Percentiles rank a stretch among this genome's conserved stretches.
Conservation (phyloP, 306 rosid species). For the Cyclanthera cordifolia region DNA sequence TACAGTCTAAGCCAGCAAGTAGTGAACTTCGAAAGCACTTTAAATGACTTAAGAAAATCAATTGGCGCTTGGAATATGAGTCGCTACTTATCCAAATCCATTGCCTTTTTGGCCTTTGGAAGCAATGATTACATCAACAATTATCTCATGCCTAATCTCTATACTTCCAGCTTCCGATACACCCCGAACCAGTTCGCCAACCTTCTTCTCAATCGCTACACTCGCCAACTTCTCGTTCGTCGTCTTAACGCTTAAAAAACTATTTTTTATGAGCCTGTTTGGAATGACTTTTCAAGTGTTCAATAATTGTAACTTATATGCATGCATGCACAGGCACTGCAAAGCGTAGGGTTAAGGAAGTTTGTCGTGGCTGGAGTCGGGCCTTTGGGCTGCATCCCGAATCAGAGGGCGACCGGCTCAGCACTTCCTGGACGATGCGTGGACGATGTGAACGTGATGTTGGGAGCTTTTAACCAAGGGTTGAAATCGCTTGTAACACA, state of each 20-base stretch:
- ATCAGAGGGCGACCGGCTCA: constrained; percentile 29
- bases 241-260: background rate
- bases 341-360: constrained; percentile 49
- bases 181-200: constrained; percentile 38
- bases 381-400: constrained; percentile 80
- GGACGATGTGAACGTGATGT: constrained; percentile 48
- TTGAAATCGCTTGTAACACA: constrained; percentile 39
- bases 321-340: constrained; percentile 15
- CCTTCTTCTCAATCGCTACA: constrained; percentile 46
- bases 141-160: constrained; percentile 43
- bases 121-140: constrained; percentile 76
- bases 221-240: constrained; percentile 34
- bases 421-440: constrained; percentile 45
- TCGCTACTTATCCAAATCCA: constrained; percentile 31
- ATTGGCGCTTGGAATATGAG: constrained; percentile 26
- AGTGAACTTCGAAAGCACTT: constrained; percentile 33
- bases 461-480: constrained; percentile 50
- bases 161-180: constrained; percentile 31
- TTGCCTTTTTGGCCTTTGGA: constrained; percentile 38
- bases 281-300: background rate
- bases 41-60: constrained; percentile 26
- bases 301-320: background rate
- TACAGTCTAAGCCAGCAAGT: constrained; percentile 39
- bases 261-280: no score
- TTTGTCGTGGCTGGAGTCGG: constrained; percentile 51